phyloP scores from a whole-genome alignment of 371 early-diverging fungal genomes.

The Apophysomyces ossiformis region DNA sequence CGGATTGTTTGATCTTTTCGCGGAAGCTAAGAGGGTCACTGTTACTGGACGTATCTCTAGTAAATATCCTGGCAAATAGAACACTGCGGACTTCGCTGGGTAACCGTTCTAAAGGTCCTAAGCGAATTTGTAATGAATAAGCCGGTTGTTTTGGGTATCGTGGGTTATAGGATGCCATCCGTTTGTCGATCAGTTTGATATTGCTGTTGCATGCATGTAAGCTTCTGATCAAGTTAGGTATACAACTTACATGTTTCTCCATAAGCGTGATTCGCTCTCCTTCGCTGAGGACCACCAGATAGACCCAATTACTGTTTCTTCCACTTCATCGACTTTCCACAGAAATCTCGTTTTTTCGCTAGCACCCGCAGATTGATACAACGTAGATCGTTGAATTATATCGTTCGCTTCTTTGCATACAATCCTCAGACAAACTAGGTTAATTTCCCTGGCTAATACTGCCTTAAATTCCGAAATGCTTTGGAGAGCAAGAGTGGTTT shows the following conservation, averaged over 20 bases:
- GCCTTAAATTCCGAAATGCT: slow-evolving; percentile 50
- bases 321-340: slow-evolving; percentile 55
- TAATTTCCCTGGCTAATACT: slow-evolving; percentile 49
- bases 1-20: slow-evolving; percentile 6
- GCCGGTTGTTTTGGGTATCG: slow-evolving; percentile 2
- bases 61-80: slow-evolving; percentile 1
- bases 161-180: slow-evolving; percentile 3
- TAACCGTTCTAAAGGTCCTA: neutral
- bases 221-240: neutral
- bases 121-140: neutral
- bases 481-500: slow-evolving; percentile 44
- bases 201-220: neutral
- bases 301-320: slow-evolving; percentile 49
- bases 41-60: neutral
- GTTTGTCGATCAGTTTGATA: neutral
- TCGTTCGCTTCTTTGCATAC: slow-evolving; percentile 55
- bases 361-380: slow-evolving; percentile 20
- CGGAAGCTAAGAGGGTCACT: neutral
- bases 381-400: slow-evolving; percentile 26
- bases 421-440: slow-evolving; percentile 43
- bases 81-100: slow-evolving; percentile 1
- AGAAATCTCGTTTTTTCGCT: slow-evolving; percentile 33
- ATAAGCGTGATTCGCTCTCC: neutral
- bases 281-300: slow-evolving; percentile 28
- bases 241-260: neutral